Evolutionary conservation across 2,329 filamentous ascomycete species (phyloP), one percentile per base, ranked within the genome.

Genomic region (Arthrobotrys iridis): DNA sequence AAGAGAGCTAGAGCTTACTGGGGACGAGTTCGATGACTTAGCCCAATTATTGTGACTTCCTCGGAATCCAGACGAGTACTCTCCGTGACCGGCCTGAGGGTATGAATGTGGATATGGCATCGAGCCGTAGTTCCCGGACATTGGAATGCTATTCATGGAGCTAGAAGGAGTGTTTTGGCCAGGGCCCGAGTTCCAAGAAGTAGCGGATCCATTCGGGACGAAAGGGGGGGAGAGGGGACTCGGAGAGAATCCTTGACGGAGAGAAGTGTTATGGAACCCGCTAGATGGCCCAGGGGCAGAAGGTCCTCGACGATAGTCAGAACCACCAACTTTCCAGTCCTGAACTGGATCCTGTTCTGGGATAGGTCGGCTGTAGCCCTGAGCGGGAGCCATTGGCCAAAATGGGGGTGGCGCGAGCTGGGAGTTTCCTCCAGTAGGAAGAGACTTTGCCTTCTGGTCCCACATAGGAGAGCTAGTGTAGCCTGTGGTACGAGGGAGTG

Each of bases 41-140:
- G 52, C 24, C 70, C 70, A 74, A 18, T 37, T 67, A 20, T 28
- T 46, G 7, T 41, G 11, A 24, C 62, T 67, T 10, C 26, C 55
- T 20, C 70, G 33, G 41, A 62, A 67, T 15, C 68, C 60, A 45
- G 68, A 55, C 22, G 68, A 52, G 20, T 65, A 73, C 6, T 74
- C 62, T 24, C 62, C 50, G 45, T 66, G 52, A 6, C 20, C 35
- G 15, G 62, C 26, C 40, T 66, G 70, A 11, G 62, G 26, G 52
- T 66, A 67, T 46, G 30, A n/a, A n/a, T n/a, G n/a, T n/a, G n/a
- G n/a, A n/a, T 74, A 74, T n/a, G 70, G 24, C 26, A 74, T 50
- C 30, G 50, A 37, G 8, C 50, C 50, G 18, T 55, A 55, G 5
- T 33, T 46, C 15, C 50, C 45, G 40, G 65, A 63, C 18, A 45